phyloP scores from a whole-genome alignment of 768 basidiomycete species.

The Rhodotorula sphaerocarpa region DNA sequence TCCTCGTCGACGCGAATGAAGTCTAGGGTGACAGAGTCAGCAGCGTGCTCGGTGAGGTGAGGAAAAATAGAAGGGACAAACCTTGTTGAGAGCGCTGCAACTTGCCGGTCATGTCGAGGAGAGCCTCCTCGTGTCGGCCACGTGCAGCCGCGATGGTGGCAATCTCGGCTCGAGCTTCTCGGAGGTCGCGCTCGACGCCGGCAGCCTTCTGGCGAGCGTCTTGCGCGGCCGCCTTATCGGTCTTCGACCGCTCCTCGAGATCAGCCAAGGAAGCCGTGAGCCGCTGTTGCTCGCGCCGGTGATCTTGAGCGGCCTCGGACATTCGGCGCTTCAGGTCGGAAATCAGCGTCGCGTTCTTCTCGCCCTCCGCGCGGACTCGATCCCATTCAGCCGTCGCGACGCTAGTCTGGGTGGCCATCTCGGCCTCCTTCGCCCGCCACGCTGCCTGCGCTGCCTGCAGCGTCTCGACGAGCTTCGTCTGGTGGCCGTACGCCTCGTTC shows the following conservation, averaged over 20 bases:
- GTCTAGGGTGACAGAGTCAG: too few species aligned
- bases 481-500: conserved; percentile 66
- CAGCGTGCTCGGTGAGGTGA: not conserved
- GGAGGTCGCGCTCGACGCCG: conserved; percentile 17
- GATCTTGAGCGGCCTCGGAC: conserved; percentile 14
- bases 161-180: conserved; percentile 58
- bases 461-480: conserved; percentile 73
- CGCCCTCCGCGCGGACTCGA: conserved; percentile 43
- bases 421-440: conserved; percentile 59
- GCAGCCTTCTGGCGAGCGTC: conserved; percentile 15
- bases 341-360: not conserved
- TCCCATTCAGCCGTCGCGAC: conserved; percentile 57
- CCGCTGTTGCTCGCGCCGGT: conserved; percentile 24
- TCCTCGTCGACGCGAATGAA: too few species aligned
- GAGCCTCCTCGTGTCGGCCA: conserved; percentile 64
- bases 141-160: conserved; percentile 67
- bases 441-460: conserved; percentile 68
- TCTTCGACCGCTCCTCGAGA: conserved; percentile 13
- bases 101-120: conserved; percentile 69
- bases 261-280: not conserved
- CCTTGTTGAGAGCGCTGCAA: conserved; percentile 52
- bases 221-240: conserved; percentile 11
- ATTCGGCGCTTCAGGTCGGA: conserved; percentile 13
- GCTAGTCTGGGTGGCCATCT: conserved; percentile 55
- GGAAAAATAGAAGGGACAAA: not conserved